A percentile compares a stretch with the other conserved stretches of the same genome.
Evolutionary conservation across 495 filamentous ascomycete genomes (phyloP).

Genomic region (Mytilinidion resinicola): DNA sequence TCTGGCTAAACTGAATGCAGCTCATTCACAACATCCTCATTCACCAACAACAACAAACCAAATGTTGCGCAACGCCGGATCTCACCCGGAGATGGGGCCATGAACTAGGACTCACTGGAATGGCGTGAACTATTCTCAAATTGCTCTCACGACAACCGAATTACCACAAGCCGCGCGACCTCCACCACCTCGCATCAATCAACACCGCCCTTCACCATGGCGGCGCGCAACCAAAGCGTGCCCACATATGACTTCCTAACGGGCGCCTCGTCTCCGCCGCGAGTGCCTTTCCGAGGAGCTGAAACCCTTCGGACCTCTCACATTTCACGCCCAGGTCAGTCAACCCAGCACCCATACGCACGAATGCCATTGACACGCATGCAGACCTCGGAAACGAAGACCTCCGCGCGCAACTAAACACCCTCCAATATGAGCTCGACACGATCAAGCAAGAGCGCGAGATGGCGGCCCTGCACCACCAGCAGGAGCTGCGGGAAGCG

Average conservation of each 20-base stretch:
- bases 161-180: no score
- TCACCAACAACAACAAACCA: no score
- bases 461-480: conserved; percentile 63
- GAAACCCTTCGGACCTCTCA: conserved; percentile 4
- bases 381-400: conserved; percentile 52
- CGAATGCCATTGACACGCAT: conserved; percentile 6
- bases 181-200: not conserved
- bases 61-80: no score
- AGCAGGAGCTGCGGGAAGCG: conserved; percentile 73
- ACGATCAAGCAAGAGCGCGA: conserved; percentile 81
- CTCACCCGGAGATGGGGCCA: no score
- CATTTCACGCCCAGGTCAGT: not conserved
- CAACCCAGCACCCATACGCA: conserved; percentile 31
- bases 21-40: no score
- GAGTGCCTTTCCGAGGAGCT: not conserved
- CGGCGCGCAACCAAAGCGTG: not conserved
- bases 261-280: conserved; percentile 1
- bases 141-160: no score
- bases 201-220: not conserved
- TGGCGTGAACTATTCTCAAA: no score
- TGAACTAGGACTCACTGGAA: no score
- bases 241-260: conserved; percentile 5
- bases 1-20: no score
- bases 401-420: conserved; percentile 60
- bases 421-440: conserved; percentile 64